A percentile compares a stretch with the other conserved stretches of the same genome.
Evolutionary conservation across 768 basidiomycete species (phyloP).

Genomic region (Lactifluus rugatus): DNA sequence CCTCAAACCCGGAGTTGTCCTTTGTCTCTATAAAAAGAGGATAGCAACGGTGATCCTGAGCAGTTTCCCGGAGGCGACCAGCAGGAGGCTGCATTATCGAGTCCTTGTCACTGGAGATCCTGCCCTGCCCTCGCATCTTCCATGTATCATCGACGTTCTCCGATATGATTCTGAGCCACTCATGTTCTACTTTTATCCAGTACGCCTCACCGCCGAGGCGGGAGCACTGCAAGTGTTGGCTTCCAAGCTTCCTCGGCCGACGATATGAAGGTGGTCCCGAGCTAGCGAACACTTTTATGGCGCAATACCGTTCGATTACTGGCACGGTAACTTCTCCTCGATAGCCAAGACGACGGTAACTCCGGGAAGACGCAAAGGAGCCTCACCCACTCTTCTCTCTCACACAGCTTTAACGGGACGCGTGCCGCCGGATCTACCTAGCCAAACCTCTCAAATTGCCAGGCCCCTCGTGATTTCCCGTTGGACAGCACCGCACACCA

Average conservation of each 20-base stretch:
- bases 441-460: constrained; percentile 10
- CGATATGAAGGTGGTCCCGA: constrained; percentile 8
- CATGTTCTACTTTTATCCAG: constrained; percentile 11
- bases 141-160: constrained; percentile 9
- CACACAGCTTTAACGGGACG: constrained; percentile 10
- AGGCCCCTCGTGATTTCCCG: constrained; percentile 15
- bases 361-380: constrained; percentile 9
- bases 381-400: neutral
- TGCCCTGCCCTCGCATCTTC: constrained; percentile 1
- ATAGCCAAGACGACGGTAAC: constrained; percentile 15
- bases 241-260: constrained; percentile 14
- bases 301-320: constrained; percentile 8
- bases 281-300: constrained; percentile 11
- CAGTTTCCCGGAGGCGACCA: constrained; percentile 7
- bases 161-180: constrained; percentile 6
- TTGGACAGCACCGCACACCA: constrained; percentile 7
- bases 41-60: constrained; percentile 11
- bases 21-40: constrained; percentile 12
- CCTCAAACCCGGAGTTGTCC: neutral
- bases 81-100: constrained; percentile 9
- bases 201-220: constrained; percentile 13
- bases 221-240: constrained; percentile 6
- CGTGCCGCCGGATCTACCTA: constrained; percentile 16
- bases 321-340: constrained; percentile 10
- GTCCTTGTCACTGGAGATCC: constrained; percentile 10